phyloP scores from a whole-genome alignment of 192 early-diverging fungal genomes.

The Coemansia pectinata region DNA sequence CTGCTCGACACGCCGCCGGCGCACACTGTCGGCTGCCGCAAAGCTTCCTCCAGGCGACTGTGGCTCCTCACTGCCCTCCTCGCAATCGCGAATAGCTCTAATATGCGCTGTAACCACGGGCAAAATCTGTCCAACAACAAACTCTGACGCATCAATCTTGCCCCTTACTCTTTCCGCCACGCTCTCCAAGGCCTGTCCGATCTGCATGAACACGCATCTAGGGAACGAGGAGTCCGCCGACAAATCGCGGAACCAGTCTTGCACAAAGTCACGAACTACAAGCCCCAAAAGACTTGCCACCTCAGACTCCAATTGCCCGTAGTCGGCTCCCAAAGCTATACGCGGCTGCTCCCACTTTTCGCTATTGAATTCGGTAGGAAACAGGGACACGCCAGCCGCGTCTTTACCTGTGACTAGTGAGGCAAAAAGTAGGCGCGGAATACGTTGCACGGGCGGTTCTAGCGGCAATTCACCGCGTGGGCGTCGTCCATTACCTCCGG shows the following conservation, averaged over 20 bases:
- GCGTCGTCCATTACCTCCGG: not conserved
- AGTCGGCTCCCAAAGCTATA: not conserved
- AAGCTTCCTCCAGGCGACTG: constrained; percentile 15
- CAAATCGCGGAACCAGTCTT: constrained; percentile 49
- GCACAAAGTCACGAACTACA: constrained; percentile 55
- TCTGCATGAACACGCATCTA: constrained; percentile 27
- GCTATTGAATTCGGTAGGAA: constrained; percentile 17
- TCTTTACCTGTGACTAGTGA: not conserved
- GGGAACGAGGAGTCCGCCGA: constrained; percentile 50
- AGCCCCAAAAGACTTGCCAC: constrained; percentile 14
- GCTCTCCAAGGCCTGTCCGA: constrained; percentile 27
- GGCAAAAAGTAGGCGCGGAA: constrained; percentile 37
- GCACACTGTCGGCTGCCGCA: constrained; percentile 39
- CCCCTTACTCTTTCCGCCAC: constrained; percentile 24
- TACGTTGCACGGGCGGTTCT: constrained; percentile 30
- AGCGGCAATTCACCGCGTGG: not conserved
- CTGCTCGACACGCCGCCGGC: constrained; percentile 17
- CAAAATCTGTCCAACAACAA: constrained; percentile 64
- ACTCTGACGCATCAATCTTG: constrained; percentile 60
- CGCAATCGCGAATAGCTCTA: constrained; percentile 54
- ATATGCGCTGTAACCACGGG: constrained; percentile 76
- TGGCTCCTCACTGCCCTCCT: constrained; percentile 27
- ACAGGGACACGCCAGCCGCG: constrained; percentile 1
- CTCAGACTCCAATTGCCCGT: constrained; percentile 3
- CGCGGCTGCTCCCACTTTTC: not conserved